Evolutionary conservation across 1,139 yeast genomes (phyloP).

Genomic region (Meyerozyma guilliermondii): DNA sequence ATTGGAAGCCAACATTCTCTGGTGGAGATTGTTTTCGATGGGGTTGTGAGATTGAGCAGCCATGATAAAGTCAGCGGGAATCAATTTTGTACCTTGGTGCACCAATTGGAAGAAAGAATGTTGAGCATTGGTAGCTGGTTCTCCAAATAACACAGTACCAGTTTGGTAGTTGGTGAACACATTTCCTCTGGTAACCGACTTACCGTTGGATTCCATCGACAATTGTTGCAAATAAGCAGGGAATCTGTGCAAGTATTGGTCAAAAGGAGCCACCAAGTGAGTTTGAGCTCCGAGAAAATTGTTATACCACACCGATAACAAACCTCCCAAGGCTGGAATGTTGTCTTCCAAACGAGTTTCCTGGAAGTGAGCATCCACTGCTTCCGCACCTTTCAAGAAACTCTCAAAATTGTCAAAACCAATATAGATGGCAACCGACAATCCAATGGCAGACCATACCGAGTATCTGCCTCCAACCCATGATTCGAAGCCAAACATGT

Average conservation of each 20-base stretch:
- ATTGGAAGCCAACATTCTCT: conserved; percentile 95
- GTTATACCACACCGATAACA: conserved; percentile 95
- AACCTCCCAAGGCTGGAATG: conserved; percentile 90
- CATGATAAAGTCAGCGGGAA: conserved; percentile 92
- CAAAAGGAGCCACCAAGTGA: conserved; percentile 96
- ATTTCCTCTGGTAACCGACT: conserved; percentile 90
- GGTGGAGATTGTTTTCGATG: conserved; percentile 88
- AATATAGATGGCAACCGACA: conserved; percentile 89
- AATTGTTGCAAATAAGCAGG: conserved; percentile 98
- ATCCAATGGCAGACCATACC: conserved; percentile 98
- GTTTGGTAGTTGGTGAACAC: conserved; percentile 91
- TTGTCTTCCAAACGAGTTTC: conserved; percentile 82
- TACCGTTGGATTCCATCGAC: conserved; percentile 99
- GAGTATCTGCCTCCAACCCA: conserved; percentile 99
- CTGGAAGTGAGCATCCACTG: conserved; percentile 86
- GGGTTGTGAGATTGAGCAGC: conserved; percentile 99
- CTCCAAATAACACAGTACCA: conserved; percentile 93
- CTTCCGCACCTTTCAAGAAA: conserved; percentile 96
- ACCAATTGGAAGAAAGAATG: conserved; percentile 99
- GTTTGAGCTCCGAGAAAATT: conserved; percentile 98
- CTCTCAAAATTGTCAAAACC: conserved; percentile 91
- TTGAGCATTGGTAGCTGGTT: conserved; percentile 98
- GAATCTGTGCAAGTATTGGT: conserved; percentile 97
- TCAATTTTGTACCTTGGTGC: conserved; percentile 97
- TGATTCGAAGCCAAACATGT: conserved; percentile 96